Percentiles rank a stretch among this genome's conserved stretches.
Evolutionary conservation across 75 land plant genomes (phyloP).

Genomic region (Sequoiadendron giganteum): DNA sequence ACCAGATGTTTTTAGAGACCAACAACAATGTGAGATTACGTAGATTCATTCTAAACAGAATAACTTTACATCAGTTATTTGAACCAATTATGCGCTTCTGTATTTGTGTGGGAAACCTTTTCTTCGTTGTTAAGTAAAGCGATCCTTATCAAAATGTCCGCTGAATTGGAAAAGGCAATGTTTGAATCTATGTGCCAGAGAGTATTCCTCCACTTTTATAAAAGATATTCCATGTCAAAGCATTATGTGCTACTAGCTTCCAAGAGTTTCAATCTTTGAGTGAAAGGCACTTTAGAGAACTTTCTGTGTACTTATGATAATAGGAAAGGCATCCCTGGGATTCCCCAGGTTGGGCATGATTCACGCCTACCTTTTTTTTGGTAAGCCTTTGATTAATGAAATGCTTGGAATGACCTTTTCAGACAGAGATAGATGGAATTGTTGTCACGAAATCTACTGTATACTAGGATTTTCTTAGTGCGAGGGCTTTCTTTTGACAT

Average conservation of each 20-base stretch:
- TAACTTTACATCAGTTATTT: neutral
- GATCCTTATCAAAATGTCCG: neutral
- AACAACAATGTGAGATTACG: too few species aligned
- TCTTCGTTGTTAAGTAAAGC: neutral
- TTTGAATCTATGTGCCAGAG: neutral
- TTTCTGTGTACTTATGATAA: neutral
- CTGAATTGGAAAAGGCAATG: neutral
- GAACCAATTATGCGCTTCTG: neutral
- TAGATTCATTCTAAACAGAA: neutral
- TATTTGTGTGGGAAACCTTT: neutral
- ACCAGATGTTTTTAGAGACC: too few species aligned
- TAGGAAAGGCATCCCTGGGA: constrained; percentile 1
- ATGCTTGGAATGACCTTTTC: neutral
- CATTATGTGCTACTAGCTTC: neutral
- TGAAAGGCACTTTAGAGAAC: constrained; percentile 1
- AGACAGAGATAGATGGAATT: neutral
- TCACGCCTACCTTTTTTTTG: neutral
- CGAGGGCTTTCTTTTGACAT: neutral
- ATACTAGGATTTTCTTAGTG: neutral
- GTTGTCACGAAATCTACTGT: neutral
- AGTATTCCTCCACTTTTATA: neutral
- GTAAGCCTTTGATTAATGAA: neutral
- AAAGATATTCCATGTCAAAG: constrained; percentile 1
- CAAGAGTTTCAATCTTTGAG: neutral
- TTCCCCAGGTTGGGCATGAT: neutral